These are phyloP conservation scores for Buxus sempervirens DNA, from an alignment of 164 flowering plant genomes.

Conservation along the genomic window DNA sequence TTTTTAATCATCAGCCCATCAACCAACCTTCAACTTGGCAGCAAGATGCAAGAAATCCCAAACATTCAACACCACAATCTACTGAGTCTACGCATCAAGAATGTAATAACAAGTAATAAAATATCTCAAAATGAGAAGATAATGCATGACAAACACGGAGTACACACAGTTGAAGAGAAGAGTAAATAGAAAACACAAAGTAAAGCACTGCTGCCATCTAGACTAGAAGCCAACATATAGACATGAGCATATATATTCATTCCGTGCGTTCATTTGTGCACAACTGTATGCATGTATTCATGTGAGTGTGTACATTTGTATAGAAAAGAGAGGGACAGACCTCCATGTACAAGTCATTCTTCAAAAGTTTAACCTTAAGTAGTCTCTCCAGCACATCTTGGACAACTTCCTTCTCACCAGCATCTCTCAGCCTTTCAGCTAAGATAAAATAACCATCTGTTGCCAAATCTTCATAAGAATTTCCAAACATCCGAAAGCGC, in stretches of 20 bases:
- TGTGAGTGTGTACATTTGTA: no score
- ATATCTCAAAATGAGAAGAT: not conserved
- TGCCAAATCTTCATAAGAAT: slow-evolving; percentile 72
- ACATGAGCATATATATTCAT: no score
- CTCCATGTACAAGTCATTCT: slow-evolving; percentile 52
- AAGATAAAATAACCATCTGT: slow-evolving; percentile 82
- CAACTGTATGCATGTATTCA: no score
- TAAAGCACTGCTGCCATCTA: not conserved
- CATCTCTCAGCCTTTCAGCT: slow-evolving; percentile 84
- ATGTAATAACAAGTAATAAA: not conserved
- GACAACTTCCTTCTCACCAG: slow-evolving; percentile 63
- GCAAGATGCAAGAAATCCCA: not conserved
- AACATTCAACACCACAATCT: not conserved
- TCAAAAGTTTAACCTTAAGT: slow-evolving; percentile 47
- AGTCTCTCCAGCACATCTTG: slow-evolving; percentile 64
- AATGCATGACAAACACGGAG: no score
- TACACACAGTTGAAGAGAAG: not conserved
- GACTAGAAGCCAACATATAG: no score
- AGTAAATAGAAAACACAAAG: not conserved
- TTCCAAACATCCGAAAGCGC: slow-evolving; percentile 54
- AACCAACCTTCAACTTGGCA: no score
- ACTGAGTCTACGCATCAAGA: not conserved
- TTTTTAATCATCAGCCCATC: no score
- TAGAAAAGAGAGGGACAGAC: slow-evolving; percentile 23
- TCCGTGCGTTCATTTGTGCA: no score